A percentile compares a stretch with the other conserved stretches of the same genome.
phyloP scores from a whole-genome alignment of 2,329 filamentous ascomycete genomes.

The Cladosporium velox region DNA sequence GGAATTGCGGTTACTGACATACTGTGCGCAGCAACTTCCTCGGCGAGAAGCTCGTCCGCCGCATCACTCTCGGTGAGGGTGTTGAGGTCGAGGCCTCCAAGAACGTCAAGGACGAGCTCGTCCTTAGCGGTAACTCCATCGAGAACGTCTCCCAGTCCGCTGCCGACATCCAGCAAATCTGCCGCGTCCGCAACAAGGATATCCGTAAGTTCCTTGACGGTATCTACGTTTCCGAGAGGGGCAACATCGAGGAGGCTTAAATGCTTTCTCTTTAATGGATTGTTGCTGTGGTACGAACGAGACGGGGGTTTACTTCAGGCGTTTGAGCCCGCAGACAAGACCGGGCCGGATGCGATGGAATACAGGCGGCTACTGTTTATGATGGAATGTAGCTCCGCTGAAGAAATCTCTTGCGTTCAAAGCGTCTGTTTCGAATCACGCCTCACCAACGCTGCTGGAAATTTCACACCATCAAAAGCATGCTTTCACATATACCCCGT shows the following conservation, averaged over 20 bases:
- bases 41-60: slow-evolving; percentile 98
- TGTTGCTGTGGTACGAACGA: slow-evolving; percentile 18
- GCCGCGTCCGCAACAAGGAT: slow-evolving; percentile 99
- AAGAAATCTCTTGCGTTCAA: slow-evolving; percentile 23
- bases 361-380: slow-evolving; percentile 21
- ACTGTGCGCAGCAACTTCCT: slow-evolving; percentile 78
- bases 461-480: not conserved
- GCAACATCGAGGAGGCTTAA: slow-evolving; percentile 67
- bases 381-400: slow-evolving; percentile 19
- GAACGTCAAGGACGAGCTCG: slow-evolving; percentile 96
- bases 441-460: slow-evolving; percentile 14
- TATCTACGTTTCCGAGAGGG: slow-evolving; percentile 99
- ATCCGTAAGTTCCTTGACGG: slow-evolving; percentile 99
- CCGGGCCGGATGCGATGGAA: slow-evolving; percentile 21
- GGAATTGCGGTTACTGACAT: slow-evolving; percentile 24
- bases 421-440: slow-evolving; percentile 18
- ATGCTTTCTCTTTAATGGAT: slow-evolving; percentile 9
- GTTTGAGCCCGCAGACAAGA: slow-evolving; percentile 21
- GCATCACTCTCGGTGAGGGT: slow-evolving; percentile 83
- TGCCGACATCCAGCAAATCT: slow-evolving; percentile 99
- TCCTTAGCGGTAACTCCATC: slow-evolving; percentile 89
- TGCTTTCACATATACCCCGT: not conserved
- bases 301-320: slow-evolving; percentile 22
- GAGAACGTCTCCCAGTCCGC: slow-evolving; percentile 97
- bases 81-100: slow-evolving; percentile 89